Evolutionary conservation across 495 filamentous ascomycete species (phyloP).

Genomic region (Ramalina peruviana): DNA sequence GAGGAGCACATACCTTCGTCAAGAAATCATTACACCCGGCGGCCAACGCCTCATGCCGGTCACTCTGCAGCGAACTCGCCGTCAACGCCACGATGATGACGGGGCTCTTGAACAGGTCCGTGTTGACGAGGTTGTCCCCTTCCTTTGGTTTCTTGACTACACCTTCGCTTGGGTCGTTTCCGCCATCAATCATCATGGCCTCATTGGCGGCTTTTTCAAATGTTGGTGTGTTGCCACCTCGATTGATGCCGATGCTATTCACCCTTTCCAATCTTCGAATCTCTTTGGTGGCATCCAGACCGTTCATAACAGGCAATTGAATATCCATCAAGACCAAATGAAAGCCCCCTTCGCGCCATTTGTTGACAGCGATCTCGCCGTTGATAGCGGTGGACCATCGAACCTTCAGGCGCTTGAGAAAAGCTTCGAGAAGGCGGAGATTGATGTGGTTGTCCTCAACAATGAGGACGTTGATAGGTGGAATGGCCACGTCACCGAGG

Average conservation of each 20-base stretch:
- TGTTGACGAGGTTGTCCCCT: slow-evolving; percentile 54
- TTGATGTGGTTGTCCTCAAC: slow-evolving; percentile 99
- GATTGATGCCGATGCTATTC: slow-evolving; percentile 68
- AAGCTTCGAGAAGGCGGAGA: slow-evolving; percentile 77
- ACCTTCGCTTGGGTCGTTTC: slow-evolving; percentile 19
- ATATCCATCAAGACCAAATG: slow-evolving; percentile 98
- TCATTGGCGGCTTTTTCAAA: slow-evolving; percentile 7
- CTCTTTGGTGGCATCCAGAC: slow-evolving; percentile 91
- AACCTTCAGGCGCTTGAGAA: slow-evolving; percentile 92
- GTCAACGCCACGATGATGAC: slow-evolving; percentile 97
- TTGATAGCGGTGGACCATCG: slow-evolving; percentile 97
- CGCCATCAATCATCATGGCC: slow-evolving; percentile 6
- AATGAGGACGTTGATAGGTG: slow-evolving; percentile 93
- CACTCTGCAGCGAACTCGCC: slow-evolving; percentile 81
- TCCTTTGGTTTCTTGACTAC: slow-evolving; percentile 25
- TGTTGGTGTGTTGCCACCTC: slow-evolving; percentile 15
- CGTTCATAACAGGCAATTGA: slow-evolving; percentile 93
- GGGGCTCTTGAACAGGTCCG: slow-evolving; percentile 77
- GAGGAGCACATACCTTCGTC: slow-evolving; percentile 60
- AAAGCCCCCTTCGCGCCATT: slow-evolving; percentile 91
- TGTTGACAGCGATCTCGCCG: slow-evolving; percentile 78
- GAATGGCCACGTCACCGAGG: slow-evolving; percentile 70
- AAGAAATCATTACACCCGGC: slow-evolving; percentile 97
- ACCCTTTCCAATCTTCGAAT: slow-evolving; percentile 79
- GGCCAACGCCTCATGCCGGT: slow-evolving; percentile 85